Base-by-base conservation (phyloP, 2,329 filamentous ascomycete genomes). In the Arthrobotrys sphaeroides region DNA sequence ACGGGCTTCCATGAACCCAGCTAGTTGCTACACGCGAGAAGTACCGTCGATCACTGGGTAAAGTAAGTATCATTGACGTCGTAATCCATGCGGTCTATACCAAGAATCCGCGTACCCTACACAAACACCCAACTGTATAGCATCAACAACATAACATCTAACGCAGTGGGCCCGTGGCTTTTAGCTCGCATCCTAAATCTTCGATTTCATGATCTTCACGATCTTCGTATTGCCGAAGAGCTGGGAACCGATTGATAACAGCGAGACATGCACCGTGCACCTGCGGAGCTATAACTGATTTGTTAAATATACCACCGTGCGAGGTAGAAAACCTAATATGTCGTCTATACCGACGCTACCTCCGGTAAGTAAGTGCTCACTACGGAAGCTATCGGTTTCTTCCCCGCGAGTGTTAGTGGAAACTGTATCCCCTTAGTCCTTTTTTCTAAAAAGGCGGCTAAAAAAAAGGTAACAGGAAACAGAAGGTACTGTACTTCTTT, bases 181-280 rank as follows among this genome's bases (percentile, higher is more conserved):
- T 18, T 2, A 65, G 24, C 28, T 33, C 38, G 18, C 49, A 66
- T 59, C 51, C 49, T 53, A 40, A 66, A 69, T 75, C 62, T 43
- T 75, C 72, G 64, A 75, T 69, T 53, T 28, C 20, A 36, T 53
- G 64, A 75, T 69, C 72, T 69, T 51, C 64, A 42, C 55, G 40
- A 59, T 53, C 20, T 12, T 24, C 33, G 3, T 49, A 38, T 38
- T 55, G 18, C 51, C 51, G 51, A 55, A 38, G 51, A 12, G 13
- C 3, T 51, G 47, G 47, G 33, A 51, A 38, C 45, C 5, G 5
- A 20, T 47, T 36, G 47, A 51, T 51, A 36, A 31, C n/a, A n/a
- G n/a, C n/a, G 24, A 43, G 20, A 47, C 60, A 40, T 28, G 67
- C 57, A 72, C 62, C 70, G 53, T 74, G 70, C 70, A 64, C 69